Conservation (phyloP, 2,329 filamentous ascomycete species). For the Phaeosphaeriaceae sp. region DNA sequence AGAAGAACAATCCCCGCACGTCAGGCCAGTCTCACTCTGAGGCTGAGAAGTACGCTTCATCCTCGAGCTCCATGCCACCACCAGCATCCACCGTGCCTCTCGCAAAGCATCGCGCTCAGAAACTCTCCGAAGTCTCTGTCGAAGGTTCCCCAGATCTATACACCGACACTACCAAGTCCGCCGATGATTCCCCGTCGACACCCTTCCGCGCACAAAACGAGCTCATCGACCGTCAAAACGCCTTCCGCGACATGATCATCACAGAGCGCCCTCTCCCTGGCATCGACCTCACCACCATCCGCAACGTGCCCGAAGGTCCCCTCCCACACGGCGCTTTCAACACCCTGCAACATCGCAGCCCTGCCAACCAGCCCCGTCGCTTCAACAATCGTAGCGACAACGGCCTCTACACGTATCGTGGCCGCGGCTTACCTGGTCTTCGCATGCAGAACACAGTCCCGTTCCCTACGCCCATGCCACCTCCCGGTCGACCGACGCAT, state of each 20-base stretch:
- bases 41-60: no score
- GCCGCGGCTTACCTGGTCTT: constrained; percentile 26
- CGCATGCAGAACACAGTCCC: constrained; percentile 40
- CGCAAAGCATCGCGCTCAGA: constrained; percentile 1
- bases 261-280: constrained; percentile 2
- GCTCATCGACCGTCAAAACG: constrained; percentile 16
- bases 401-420: constrained; percentile 28
- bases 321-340: not conserved
- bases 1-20: constrained; percentile 10
- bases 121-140: not conserved
- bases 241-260: constrained; percentile 8
- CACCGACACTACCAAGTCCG: no score
- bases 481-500: constrained; percentile 20
- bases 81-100: constrained; percentile 1
- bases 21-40: not conserved
- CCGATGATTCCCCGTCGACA: not conserved
- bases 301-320: constrained; percentile 13
- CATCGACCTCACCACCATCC: constrained; percentile 17
- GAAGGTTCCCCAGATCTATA: not conserved
- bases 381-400: constrained; percentile 19
- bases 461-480: constrained; percentile 39
- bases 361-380: constrained; percentile 3
- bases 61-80: constrained; percentile 6
- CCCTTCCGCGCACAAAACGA: constrained; percentile 24
- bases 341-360: constrained; percentile 16